phyloP scores from a whole-genome alignment of 371 early-diverging fungal species.

The Apophysomyces sp. region DNA sequence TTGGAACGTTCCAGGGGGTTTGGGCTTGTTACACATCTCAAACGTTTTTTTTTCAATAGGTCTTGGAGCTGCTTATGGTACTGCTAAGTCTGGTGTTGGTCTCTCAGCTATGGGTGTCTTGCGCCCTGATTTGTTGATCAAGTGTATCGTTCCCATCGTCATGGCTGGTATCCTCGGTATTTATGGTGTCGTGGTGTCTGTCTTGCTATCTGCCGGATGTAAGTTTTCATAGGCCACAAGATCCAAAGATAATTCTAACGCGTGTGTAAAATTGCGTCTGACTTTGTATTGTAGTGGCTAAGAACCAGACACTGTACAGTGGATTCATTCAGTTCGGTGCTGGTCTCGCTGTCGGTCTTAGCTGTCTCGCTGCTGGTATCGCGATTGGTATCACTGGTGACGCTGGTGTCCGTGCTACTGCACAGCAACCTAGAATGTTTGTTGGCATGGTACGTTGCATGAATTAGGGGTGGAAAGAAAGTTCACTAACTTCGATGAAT shows the following conservation, averaged over 20 bases:
- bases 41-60: slow-evolving; percentile 37
- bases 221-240: slow-evolving; percentile 35
- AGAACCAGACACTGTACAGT: slow-evolving; percentile 58
- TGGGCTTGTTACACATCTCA: not conserved
- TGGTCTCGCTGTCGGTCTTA: slow-evolving; percentile 91
- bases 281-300: slow-evolving; percentile 37
- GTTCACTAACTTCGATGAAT: not conserved
- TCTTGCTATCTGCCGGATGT: slow-evolving; percentile 86
- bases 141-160: slow-evolving; percentile 90
- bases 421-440: slow-evolving; percentile 93
- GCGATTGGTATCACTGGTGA: slow-evolving; percentile 98
- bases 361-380: slow-evolving; percentile 95
- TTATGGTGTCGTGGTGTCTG: slow-evolving; percentile 94
- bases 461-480: slow-evolving; percentile 24
- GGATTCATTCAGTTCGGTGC: slow-evolving; percentile 94
- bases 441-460: slow-evolving; percentile 75
- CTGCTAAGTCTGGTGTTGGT: slow-evolving; percentile 96
- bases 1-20: slow-evolving; percentile 12
- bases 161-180: slow-evolving; percentile 99
- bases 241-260: not conserved
- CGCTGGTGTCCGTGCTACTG: slow-evolving; percentile 89
- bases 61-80: slow-evolving; percentile 97
- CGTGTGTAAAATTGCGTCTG: slow-evolving; percentile 19
- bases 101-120: slow-evolving; percentile 95
- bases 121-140: slow-evolving; percentile 93